Percentiles rank a stretch among this genome's conserved stretches.
Evolutionary conservation across 805 yeast genomes (phyloP).

Genomic region (Yarrowia sp.): DNA sequence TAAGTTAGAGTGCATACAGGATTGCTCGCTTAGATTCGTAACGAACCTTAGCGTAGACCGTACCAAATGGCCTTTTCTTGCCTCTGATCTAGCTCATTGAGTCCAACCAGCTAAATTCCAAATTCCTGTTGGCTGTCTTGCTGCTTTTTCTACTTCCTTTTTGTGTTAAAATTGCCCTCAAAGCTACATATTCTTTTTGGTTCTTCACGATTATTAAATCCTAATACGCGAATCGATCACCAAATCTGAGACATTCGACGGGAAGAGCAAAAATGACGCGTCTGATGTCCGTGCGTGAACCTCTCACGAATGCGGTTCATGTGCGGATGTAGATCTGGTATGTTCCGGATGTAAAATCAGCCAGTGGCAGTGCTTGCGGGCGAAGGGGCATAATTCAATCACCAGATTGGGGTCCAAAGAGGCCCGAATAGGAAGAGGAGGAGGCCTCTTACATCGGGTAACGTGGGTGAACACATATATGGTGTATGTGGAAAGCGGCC

Average conservation of each 20-base stretch:
- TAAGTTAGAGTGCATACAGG: neutral
- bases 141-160: neutral
- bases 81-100: too few species aligned
- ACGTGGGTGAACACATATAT: neutral
- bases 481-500: neutral
- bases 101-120: too few species aligned
- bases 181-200: neutral
- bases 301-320: neutral
- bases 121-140: neutral
- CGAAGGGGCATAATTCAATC: neutral
- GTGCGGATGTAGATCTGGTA: neutral
- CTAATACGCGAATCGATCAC: constrained; percentile 3
- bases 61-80: too few species aligned
- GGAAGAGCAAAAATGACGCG: neutral
- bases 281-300: neutral
- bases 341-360: neutral
- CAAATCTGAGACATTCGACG: constrained; percentile 7
- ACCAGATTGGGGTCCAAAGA: neutral
- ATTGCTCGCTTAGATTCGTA: neutral
- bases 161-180: too few species aligned
- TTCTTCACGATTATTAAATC: constrained; percentile 2
- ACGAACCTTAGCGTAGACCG: neutral
- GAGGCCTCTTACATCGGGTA: neutral
- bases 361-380: neutral
- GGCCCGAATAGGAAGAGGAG: neutral